Percentiles rank a stretch among this genome's conserved stretches.
Conservation (phyloP, 257 asterid genomes). For the Solanum corneliomulleri region DNA sequence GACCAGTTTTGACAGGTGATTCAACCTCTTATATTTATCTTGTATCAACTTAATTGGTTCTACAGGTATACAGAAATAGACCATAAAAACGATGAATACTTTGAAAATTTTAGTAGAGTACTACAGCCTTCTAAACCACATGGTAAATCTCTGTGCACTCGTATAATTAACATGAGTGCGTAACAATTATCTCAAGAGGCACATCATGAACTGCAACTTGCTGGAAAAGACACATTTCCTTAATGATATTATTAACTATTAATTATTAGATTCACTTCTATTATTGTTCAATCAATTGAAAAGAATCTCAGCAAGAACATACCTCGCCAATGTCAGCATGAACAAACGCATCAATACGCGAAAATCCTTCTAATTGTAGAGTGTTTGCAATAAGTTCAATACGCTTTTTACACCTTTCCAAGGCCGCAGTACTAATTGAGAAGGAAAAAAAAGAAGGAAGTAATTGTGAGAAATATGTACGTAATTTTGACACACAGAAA, state of each 20-base stretch:
- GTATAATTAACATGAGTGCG: not conserved
- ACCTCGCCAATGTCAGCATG: constrained; percentile 80
- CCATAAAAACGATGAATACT: not conserved
- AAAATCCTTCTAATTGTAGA: constrained; percentile 72
- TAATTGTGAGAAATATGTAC: not conserved
- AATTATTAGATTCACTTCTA: not conserved
- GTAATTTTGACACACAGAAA: not conserved
- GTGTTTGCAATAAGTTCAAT: constrained; percentile 76
- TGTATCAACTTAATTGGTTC: not conserved
- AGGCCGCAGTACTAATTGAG: constrained; percentile 36
- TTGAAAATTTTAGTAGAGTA: not conserved
- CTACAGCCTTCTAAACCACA: not conserved
- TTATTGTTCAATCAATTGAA: not conserved
- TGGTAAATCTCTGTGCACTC: not conserved
- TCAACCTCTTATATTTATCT: not conserved
- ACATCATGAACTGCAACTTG: not conserved
- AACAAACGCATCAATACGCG: constrained; percentile 82
- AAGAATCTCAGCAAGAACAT: constrained; percentile 1
- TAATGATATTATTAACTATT: not conserved
- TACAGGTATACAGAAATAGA: not conserved
- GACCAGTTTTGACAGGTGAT: not conserved
- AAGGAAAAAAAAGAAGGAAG: not conserved
- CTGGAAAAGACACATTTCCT: not conserved
- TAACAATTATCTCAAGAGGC: not conserved
- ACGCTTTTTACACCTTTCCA: constrained; percentile 52